A percentile compares a stretch with the other conserved stretches of the same genome.
Conservation (phyloP, 139 green algal genomes). For the Zygnema cylindricum region DNA sequence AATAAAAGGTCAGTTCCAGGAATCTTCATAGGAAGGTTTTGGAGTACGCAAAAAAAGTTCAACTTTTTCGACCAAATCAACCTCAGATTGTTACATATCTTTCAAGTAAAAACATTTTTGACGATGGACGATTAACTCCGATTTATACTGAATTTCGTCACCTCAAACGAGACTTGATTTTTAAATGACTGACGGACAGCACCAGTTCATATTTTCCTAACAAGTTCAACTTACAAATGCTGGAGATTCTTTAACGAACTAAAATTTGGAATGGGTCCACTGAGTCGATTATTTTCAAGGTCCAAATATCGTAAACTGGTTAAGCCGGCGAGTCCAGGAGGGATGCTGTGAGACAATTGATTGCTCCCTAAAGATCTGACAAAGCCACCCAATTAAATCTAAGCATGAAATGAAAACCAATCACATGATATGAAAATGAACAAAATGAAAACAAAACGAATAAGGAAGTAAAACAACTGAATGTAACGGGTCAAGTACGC, state of each 20-base stretch:
- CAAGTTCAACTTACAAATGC: background rate
- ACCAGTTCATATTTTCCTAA: no score
- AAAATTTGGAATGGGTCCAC: background rate
- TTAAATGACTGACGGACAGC: no score
- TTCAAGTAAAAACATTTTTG: background rate
- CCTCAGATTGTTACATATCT: no score
- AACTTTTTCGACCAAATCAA: no score
- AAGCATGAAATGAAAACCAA: background rate
- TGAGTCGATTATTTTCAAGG: background rate
- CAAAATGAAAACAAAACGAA: no score
- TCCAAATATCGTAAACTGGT: background rate
- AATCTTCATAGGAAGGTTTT: no score
- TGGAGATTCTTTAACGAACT: background rate
- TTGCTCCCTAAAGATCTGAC: background rate
- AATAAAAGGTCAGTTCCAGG: background rate
- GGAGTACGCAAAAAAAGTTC: no score
- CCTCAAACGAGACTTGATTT: no score
- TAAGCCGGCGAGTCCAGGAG: background rate
- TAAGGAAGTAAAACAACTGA: no score
- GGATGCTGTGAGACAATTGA: background rate
- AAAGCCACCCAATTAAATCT: background rate
- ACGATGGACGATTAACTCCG: background rate
- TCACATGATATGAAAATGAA: background rate
- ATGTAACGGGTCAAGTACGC: no score
- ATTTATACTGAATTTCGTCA: background rate